Base-by-base conservation (phyloP, 78 protist genomes). In the Dictyostelium intermedium region DNA sequence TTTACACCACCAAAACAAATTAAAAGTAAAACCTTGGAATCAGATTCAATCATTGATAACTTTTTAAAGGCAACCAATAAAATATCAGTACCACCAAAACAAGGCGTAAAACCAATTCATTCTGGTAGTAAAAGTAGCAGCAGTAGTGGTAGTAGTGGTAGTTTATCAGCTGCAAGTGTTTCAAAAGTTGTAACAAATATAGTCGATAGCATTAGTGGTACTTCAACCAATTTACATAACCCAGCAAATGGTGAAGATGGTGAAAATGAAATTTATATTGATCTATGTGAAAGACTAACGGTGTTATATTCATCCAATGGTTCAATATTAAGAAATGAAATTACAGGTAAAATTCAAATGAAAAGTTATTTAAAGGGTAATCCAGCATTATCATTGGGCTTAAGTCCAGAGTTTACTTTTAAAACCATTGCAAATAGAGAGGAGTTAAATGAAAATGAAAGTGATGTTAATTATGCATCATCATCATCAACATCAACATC, bases 341-440 rank as follows among this genome's bases (percentile, higher is more conserved):
- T 98, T 47, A 97, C 95, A 82, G 99, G 99, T n/a, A 84, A 91
- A 43, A 97, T 98, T 43, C 91, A 91, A 45, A 97, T 98, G 97
- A 97, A 96, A 87, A 56, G 94, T 20, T 98, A 89, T 91, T 56
- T 98, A 18, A 61, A 78, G 4, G 98, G 98, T 30, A 70, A 70
- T 5, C 99, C 99, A n/a, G 86, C 69, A 32, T 53, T 98, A 78
- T 82, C 89, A 60, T 82, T 98, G 5, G 98, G 98, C 2, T 66
- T 98, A 25, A 97, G 96, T 83, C 93, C 97, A 37, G 98, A 97
- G 9, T 92, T 98, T 13, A 79, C 10, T 9, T 86, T 98, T 45
- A 93, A 84, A 50, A 23, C 92, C 16, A 66, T 34, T 16, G 16
- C 60, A n/a, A 41, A 43, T 77, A 43, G 61, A 34, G 53, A 23